Base-by-base conservation (phyloP, 768 basidiomycete genomes). In the Panellus pusillus region DNA sequence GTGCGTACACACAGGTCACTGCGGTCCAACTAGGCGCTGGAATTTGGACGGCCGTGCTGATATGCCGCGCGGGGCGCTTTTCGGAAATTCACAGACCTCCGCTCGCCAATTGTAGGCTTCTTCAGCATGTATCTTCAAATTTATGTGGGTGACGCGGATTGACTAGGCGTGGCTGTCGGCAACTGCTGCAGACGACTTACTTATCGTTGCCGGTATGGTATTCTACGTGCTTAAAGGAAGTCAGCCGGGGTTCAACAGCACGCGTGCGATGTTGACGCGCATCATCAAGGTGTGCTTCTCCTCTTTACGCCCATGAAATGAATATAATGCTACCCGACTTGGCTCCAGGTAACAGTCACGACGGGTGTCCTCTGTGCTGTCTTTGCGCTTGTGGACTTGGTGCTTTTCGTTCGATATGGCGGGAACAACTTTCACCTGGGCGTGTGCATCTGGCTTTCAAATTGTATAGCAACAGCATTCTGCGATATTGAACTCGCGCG, bases 141-240 rank as follows among this genome's bases (percentile, higher is more conserved):
- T 24, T 24, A 6, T 24, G 24, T 24, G 24, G 24, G 24, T 24
- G 24, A 24, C 24, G 24, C 24, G 24, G 24, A 24, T 6, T 6
- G 24, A 24, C 17, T 27, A 68, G 66, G 49, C 62, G 5, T 68
- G 65, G 62, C 57, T 63, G 17, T 51, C 54, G 2, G 60, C 54
- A 9, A 63, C 61, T 8, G 66, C 66, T 3, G n/a, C 55, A 6
- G 58, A 54, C 38, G 63, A 68, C 50, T 24, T 66, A 36, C 8
- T 64, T 14, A 65, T 68, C 50, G 63, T 65, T 9, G 39, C 50
- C 5, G 47, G 54, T 29, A 66, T 61, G 52, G 50, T 55, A 4
- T 66, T 47, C 46, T 68, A 63, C 38, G 40, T 68, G 35, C 41
- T 63, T 37, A 47, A 47, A 35, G 29, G 52, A 2, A 44, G 56